These are phyloP conservation scores for Marvania coccoides DNA, from an alignment of 139 green algal species.

Conservation along the genomic window DNA sequence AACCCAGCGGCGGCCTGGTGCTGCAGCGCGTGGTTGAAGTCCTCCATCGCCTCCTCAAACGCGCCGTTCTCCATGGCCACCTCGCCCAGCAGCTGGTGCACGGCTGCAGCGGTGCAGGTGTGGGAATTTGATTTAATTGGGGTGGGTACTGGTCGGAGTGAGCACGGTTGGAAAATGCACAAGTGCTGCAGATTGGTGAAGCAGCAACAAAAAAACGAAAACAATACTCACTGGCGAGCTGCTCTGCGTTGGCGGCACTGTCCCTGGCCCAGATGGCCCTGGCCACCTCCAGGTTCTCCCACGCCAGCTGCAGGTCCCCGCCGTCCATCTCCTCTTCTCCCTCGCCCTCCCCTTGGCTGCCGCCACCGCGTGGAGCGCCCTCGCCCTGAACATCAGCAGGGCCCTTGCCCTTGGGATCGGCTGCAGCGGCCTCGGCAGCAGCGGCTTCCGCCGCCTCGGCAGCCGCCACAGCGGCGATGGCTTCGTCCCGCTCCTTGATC, in stretches of 20 bases:
- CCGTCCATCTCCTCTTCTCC: conserved; percentile 30
- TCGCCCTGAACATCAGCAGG: background rate
- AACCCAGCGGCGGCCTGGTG: background rate
- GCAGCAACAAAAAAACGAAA: background rate
- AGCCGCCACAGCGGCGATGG: background rate
- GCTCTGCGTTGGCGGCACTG: conserved; percentile 2
- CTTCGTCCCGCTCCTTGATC: background rate
- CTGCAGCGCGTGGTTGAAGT: conserved; percentile 19
- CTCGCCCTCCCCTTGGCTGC: conserved; percentile 16
- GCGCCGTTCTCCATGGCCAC: conserved; percentile 38
- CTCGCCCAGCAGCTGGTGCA: conserved; percentile 42
- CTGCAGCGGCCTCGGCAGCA: background rate
- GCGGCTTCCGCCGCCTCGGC: background rate
- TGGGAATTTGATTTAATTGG: no score
- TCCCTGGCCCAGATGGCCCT: conserved; percentile 33
- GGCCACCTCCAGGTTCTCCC: conserved; percentile 52
- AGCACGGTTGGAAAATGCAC: no score
- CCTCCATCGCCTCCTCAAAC: conserved; percentile 32
- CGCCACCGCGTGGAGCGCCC: conserved; percentile 15
- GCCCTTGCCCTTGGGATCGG: conserved; percentile 31
- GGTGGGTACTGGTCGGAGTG: no score
- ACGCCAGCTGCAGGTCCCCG: conserved; percentile 64
- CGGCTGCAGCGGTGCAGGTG: conserved; percentile 10
- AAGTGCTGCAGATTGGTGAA: background rate
- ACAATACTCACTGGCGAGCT: conserved; percentile 36